Evolutionary conservation across 2,329 filamentous ascomycete species (phyloP).

Genomic region (Aphanoascus verrucosus): DNA sequence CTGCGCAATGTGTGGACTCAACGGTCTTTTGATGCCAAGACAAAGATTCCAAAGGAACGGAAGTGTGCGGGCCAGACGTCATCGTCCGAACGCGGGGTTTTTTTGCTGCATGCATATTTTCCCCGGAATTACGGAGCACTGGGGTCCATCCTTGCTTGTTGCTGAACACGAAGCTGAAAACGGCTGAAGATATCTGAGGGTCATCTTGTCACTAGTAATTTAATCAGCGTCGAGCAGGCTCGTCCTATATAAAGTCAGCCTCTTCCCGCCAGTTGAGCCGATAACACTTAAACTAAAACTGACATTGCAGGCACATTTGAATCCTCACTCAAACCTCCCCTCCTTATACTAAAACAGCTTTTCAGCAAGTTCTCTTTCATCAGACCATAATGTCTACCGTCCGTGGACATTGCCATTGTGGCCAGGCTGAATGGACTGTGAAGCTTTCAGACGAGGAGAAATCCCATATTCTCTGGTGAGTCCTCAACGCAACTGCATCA

Average conservation of each 20-base stretch:
- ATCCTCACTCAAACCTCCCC: not conserved
- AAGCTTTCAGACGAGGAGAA: slow-evolving; percentile 35
- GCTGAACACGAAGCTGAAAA: not conserved
- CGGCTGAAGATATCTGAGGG: not conserved
- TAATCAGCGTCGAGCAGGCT: not conserved
- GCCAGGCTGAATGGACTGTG: slow-evolving; percentile 43
- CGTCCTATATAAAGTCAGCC: not conserved
- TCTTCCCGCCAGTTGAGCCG: not conserved
- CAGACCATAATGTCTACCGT: slow-evolving; percentile 33
- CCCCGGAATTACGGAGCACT: not conserved
- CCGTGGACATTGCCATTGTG: slow-evolving; percentile 47
- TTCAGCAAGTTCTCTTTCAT: not conserved
- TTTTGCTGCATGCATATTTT: not conserved
- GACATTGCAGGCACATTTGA: no score
- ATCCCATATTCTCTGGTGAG: slow-evolving; percentile 32
- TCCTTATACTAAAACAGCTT: not conserved
- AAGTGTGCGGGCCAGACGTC: not conserved
- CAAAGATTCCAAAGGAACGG: not conserved
- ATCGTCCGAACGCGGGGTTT: not conserved
- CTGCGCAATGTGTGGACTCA: slow-evolving; percentile 1
- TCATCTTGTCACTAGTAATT: not conserved
- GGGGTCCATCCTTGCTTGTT: no score
- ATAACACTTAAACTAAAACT: not conserved
- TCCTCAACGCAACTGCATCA: no score
- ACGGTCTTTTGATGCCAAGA: not conserved